Conservation (phyloP, 2,329 filamentous ascomycete species). For the Lecanicillium sp. region DNA sequence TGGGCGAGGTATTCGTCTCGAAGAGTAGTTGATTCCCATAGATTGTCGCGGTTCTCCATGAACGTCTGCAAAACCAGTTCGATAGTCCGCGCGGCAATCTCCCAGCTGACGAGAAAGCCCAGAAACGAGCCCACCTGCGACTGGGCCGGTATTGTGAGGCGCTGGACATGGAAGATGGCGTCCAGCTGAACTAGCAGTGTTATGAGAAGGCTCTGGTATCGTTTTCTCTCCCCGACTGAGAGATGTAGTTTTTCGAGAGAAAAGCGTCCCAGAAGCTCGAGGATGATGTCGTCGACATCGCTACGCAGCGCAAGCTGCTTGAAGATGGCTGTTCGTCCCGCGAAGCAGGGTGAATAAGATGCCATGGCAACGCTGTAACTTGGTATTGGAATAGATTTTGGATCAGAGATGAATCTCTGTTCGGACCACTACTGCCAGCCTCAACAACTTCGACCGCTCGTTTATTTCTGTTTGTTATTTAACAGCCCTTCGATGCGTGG, state of each 20-base stretch:
- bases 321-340: constrained; percentile 30
- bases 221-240: constrained; percentile 24
- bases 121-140: constrained; percentile 30
- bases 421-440: too few species aligned
- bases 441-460: too few species aligned
- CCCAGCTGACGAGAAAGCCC: constrained; percentile 35
- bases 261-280: constrained; percentile 36
- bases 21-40: constrained; percentile 26
- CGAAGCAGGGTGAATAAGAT: constrained; percentile 29
- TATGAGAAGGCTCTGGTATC: constrained; percentile 31
- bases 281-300: constrained; percentile 35
- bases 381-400: too few species aligned
- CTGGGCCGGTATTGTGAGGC: constrained; percentile 32
- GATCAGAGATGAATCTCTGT: too few species aligned
- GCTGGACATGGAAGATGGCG: constrained; percentile 33
- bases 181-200: constrained; percentile 32
- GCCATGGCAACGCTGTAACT: too few species aligned
- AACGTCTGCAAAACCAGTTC: constrained; percentile 33
- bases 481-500: too few species aligned
- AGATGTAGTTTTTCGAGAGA: constrained; percentile 36
- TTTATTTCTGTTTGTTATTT: too few species aligned
- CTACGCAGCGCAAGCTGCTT: constrained; percentile 31
- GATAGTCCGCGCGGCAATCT: constrained; percentile 31
- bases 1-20: constrained; percentile 33
- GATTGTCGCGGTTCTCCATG: constrained; percentile 29